These are phyloP conservation scores for Malassezia furfur DNA, from an alignment of 1,284 basidiomycete species.

Conservation along the genomic window DNA sequence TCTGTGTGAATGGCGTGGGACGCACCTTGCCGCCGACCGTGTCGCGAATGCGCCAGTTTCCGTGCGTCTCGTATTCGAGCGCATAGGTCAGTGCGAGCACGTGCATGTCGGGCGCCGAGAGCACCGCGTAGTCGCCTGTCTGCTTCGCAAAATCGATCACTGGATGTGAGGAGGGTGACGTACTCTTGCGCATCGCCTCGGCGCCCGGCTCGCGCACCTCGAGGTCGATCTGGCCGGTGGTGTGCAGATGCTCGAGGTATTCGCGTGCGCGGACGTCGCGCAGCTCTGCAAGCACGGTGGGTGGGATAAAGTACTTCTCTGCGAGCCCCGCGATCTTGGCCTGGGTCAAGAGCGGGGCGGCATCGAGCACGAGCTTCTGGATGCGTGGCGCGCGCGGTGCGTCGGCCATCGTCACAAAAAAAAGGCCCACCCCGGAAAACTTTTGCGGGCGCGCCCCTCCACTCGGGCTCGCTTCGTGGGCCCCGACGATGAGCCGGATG, in stretches of 20 bases:
- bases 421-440: not conserved
- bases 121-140: constrained; percentile 88
- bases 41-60: constrained; percentile 52
- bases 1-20: not conserved
- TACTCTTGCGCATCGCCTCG: constrained; percentile 24
- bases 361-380: constrained; percentile 41
- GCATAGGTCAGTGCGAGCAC: constrained; percentile 81
- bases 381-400: constrained; percentile 21
- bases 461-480: not conserved
- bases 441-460: not conserved
- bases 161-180: constrained; percentile 39
- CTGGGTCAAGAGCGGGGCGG: constrained; percentile 41
- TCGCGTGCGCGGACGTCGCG: constrained; percentile 38
- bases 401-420: constrained; percentile 6
- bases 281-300: constrained; percentile 41
- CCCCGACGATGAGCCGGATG: not conserved
- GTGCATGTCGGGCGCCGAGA: constrained; percentile 82
- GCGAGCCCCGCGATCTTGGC: constrained; percentile 36
- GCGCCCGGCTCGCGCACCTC: constrained; percentile 36
- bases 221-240: constrained; percentile 32
- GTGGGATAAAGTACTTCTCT: constrained; percentile 38
- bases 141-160: constrained; percentile 86
- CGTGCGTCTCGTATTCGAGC: constrained; percentile 57
- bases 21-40: constrained; percentile 45
- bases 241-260: constrained; percentile 34